These are phyloP conservation scores for Pseudocercospora crystallina DNA, from an alignment of 2,329 filamentous ascomycete genomes.

Conservation along the genomic window DNA sequence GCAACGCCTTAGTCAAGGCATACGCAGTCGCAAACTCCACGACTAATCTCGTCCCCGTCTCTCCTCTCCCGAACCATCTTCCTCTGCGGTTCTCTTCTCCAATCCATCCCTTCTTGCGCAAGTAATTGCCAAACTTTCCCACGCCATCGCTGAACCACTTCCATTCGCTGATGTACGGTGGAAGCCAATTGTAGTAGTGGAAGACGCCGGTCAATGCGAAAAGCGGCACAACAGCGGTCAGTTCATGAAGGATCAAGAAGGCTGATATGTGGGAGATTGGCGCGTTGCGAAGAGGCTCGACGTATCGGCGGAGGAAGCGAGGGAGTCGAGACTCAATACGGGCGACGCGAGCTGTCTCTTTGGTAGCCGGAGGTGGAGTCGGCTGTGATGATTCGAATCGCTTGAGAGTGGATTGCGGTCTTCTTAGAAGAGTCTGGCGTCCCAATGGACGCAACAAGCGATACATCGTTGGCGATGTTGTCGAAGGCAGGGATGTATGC, in stretches of 20 bases:
- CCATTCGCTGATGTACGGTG: conserved; percentile 56
- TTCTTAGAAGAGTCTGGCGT: too few species aligned
- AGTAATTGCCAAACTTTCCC: conserved; percentile 74
- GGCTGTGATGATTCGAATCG: conserved; percentile 5
- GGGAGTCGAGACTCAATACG: conserved; percentile 54
- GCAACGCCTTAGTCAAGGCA: conserved; percentile 79
- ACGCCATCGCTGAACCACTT: conserved; percentile 61
- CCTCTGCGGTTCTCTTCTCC: conserved; percentile 41
- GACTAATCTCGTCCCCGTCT: conserved; percentile 54
- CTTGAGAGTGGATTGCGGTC: too few species aligned
- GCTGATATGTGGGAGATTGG: conserved; percentile 80
- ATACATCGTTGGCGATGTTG: too few species aligned
- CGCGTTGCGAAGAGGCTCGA: conserved; percentile 67
- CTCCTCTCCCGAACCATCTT: conserved; percentile 40
- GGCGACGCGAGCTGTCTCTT: conserved; percentile 29
- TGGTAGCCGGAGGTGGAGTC: neutral
- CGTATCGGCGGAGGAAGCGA: conserved; percentile 66
- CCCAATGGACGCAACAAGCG: too few species aligned
- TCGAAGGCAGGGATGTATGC: too few species aligned
- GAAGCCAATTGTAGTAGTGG: conserved; percentile 75
- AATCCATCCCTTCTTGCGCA: conserved; percentile 79
- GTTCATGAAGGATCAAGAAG: conserved; percentile 86
- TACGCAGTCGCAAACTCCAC: conserved; percentile 81
- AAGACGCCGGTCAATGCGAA: conserved; percentile 73
- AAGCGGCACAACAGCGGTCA: conserved; percentile 82